Evolutionary conservation across 345 rosid genomes (phyloP).

Genomic region (Nephelium lappaceum): DNA sequence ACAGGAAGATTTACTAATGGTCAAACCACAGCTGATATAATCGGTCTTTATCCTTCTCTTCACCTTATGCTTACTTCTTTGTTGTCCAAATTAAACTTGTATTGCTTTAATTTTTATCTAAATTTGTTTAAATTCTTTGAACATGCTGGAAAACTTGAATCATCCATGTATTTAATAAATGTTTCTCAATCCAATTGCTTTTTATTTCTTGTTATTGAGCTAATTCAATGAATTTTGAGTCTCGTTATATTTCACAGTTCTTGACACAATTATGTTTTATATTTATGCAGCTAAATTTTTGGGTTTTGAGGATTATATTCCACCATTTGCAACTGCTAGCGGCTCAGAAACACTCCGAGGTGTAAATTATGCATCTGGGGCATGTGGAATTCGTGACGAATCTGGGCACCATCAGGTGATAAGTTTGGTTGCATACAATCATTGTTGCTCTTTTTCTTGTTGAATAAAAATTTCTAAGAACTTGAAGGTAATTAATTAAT

Average conservation of each 20-base stretch:
- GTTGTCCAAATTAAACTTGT: not conserved
- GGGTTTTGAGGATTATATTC: constrained; percentile 35
- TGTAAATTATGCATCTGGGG: constrained; percentile 59
- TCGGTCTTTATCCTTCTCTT: constrained; percentile 15
- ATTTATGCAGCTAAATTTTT: constrained; percentile 28
- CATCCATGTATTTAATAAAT: too few relatives aligned
- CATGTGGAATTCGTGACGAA: constrained; percentile 60
- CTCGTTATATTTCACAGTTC: too few relatives aligned
- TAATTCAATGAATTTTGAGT: too few relatives aligned
- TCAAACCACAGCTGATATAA: constrained; percentile 18
- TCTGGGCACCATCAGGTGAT: constrained; percentile 34
- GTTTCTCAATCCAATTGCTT: not conserved
- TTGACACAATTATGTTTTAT: too few relatives aligned
- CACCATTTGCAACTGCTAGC: constrained; percentile 22
- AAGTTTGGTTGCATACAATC: too few relatives aligned
- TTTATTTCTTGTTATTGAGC: not conserved
- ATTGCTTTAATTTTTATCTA: not conserved
- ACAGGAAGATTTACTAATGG: constrained; percentile 39
- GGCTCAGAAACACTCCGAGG: constrained; percentile 40
- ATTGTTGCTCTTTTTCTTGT: not conserved
- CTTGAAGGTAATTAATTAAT: too few relatives aligned
- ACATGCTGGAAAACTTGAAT: too few relatives aligned
- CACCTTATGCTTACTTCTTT: too few relatives aligned
- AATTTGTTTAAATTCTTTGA: not conserved
- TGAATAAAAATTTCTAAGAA: not conserved